Conservation (phyloP, 306 rosid species). For the Dalbergia oliveri region DNA sequence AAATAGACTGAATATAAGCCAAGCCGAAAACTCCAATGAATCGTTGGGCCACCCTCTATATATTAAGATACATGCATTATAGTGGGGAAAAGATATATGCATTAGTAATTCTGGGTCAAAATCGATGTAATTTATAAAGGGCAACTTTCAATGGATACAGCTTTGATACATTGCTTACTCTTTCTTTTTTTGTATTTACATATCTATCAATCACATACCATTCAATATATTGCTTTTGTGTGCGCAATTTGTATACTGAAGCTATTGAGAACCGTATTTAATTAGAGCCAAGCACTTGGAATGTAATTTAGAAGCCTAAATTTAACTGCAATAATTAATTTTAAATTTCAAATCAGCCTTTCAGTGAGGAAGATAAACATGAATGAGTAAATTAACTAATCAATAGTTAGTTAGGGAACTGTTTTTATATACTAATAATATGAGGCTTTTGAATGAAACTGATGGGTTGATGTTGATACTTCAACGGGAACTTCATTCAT, state of each 20-base stretch:
- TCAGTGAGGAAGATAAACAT: not conserved
- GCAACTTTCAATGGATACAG: not conserved
- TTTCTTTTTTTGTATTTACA: too few species aligned
- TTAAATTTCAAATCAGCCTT: not conserved
- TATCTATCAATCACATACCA: too few species aligned
- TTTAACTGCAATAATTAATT: not conserved
- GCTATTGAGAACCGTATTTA: not conserved
- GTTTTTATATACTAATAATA: not conserved
- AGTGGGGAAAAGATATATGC: too few species aligned
- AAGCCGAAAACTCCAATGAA: too few species aligned
- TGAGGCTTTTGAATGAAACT: conserved; percentile 13
- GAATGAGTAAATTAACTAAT: not conserved
- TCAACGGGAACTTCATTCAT: conserved; percentile 22
- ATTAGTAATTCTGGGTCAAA: too few species aligned
- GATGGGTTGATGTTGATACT: conserved; percentile 28
- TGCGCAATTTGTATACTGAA: too few species aligned
- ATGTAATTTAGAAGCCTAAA: not conserved
- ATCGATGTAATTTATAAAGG: not conserved
- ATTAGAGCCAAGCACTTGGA: not conserved
- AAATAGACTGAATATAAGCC: too few species aligned
- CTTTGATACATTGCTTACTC: not conserved
- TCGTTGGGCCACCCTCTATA: too few species aligned
- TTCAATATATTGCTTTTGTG: too few species aligned
- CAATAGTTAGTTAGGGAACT: not conserved
- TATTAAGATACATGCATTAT: too few species aligned